These are phyloP conservation scores for Meripilus lineatus DNA, from an alignment of 1,284 basidiomycete genomes.

Conservation along the genomic window DNA sequence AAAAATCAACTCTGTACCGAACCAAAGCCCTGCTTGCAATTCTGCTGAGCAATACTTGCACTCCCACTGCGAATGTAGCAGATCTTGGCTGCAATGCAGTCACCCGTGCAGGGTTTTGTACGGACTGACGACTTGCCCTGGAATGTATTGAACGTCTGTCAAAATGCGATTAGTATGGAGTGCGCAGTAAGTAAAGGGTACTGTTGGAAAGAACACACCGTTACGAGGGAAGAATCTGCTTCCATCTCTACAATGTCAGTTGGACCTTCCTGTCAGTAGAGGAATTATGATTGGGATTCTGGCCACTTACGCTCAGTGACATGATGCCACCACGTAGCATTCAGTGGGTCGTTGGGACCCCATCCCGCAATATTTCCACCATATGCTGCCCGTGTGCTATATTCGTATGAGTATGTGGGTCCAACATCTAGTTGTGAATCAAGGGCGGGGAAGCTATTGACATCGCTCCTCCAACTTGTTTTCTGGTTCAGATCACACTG, in stretches of 20 bases:
- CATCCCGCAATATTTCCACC: slow-evolving; percentile 57
- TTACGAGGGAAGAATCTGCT: slow-evolving; percentile 49
- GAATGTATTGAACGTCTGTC: slow-evolving; percentile 60
- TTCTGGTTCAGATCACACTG: not conserved
- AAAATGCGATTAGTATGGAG: slow-evolving; percentile 4
- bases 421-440: slow-evolving; percentile 53
- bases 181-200: not conserved
- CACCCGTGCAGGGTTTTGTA: slow-evolving; percentile 51
- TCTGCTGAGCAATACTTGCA: slow-evolving; percentile 48
- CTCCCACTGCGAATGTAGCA: slow-evolving; percentile 80
- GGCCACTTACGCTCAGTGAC: slow-evolving; percentile 63
- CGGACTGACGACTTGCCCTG: slow-evolving; percentile 67
- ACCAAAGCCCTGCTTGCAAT: slow-evolving; percentile 59
- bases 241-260: slow-evolving; percentile 53
- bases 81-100: slow-evolving; percentile 64
- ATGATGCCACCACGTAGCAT: slow-evolving; percentile 81
- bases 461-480: slow-evolving; percentile 58
- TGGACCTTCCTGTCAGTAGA: not conserved
- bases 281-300: not conserved
- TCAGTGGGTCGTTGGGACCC: slow-evolving; percentile 65
- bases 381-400: slow-evolving; percentile 67
- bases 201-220: slow-evolving; percentile 35
- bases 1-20: slow-evolving; percentile 48
- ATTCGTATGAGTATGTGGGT: slow-evolving; percentile 67
- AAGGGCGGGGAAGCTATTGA: slow-evolving; percentile 49